phyloP scores from a whole-genome alignment of 305 asterid genomes.

The Solanum chacoense region DNA sequence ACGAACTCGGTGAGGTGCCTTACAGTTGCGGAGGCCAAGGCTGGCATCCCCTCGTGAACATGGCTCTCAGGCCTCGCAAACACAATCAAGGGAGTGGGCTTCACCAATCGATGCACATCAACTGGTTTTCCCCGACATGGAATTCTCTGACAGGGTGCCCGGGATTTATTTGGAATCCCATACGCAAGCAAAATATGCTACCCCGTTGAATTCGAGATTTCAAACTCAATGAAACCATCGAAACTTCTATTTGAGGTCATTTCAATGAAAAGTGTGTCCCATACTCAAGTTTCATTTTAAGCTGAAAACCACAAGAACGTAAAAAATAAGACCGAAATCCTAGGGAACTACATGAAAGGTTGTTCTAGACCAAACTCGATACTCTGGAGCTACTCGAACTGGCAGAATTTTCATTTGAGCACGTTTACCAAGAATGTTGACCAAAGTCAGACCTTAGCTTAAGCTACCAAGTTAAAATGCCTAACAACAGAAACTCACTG shows the following conservation, averaged over 20 bases:
- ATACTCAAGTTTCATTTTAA: background rate
- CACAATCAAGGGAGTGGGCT: background rate
- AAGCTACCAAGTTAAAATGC: background rate
- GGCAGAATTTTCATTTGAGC: background rate
- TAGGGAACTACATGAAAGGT: background rate
- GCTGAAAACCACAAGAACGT: background rate
- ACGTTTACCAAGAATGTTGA: background rate
- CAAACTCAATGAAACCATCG: background rate
- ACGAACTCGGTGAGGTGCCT: background rate
- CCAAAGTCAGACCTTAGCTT: background rate
- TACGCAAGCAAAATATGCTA: background rate
- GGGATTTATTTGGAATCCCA: background rate
- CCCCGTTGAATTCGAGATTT: fast-evolving
- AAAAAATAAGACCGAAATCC: background rate
- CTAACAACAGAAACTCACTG: background rate
- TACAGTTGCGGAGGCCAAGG: background rate
- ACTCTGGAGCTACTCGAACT: background rate
- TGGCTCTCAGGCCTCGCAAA: background rate
- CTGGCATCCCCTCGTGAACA: background rate
- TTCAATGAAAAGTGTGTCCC: background rate
- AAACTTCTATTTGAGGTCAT: background rate
- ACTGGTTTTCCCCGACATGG: background rate
- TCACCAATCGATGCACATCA: background rate
- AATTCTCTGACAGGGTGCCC: background rate
- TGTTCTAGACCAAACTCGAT: background rate